Base-by-base conservation (phyloP, 176 grass and related monocot species). In the Guadua angustifolia region DNA sequence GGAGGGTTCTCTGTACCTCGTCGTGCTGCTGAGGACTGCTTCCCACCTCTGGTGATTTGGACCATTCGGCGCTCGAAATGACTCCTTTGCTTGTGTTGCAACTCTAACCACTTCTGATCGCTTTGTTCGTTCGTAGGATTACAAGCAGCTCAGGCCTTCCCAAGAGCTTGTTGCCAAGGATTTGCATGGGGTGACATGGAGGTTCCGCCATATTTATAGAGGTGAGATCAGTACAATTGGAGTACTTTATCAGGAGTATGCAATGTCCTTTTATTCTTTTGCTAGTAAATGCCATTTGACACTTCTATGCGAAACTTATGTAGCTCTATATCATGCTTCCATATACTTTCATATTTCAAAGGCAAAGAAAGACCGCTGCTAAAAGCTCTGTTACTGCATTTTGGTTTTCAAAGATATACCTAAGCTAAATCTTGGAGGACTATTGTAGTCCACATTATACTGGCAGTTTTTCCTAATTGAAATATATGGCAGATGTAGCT, bases 1-100 rank as follows among this genome's bases (percentile, higher is more conserved):
- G 97, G 97, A 71, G 97, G 97, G 5, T 99, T 99, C 93, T 99
- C 97, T 45, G 97, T 99, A 77, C 97, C 97, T 84, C 97, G 97
- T 35, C 91, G 97, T 65, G 97, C 97, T 83, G 97, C 97, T 0
- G 97, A 99, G 79, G 93, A 99, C 60, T 99, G 97, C 65, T 99
- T 99, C 55, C 89, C 91, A 16, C 91, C 93, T 12, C 79, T 99
- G 96, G 96, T 99, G 75, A 10, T 51, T 15, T 72, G 4, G 57
- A 21, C 21, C 56, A 71, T 76, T 75, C 69, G 51, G 16, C 13
- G 44, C 33, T 77, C 46, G 29, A 78, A 77, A 59, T 57, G n/a
- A 25, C 22, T 56, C 24, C 24, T 36, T 82, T 19, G 15, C 62
- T 47, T 88, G 46, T 74, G 10, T 39, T 52, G 33, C 71, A 13